Conservation (phyloP, 139 green algal genomes). For the Penium margaritaceum region DNA sequence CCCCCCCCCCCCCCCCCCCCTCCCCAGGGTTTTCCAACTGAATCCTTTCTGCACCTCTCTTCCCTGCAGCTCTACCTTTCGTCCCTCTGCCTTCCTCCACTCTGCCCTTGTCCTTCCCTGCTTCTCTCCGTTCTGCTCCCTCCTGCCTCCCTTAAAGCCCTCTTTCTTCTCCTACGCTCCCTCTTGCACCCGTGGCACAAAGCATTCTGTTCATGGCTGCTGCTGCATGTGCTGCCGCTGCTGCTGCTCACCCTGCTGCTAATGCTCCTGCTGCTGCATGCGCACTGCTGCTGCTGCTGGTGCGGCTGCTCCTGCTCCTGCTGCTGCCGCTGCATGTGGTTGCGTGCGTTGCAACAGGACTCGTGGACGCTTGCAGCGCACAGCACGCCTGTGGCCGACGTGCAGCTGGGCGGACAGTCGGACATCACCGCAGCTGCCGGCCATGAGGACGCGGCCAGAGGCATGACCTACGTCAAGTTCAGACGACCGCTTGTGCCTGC, state of each 20-base stretch:
- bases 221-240: too few relatives aligned
- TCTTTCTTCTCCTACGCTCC: neutral
- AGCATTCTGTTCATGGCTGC: too few relatives aligned
- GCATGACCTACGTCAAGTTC: constrained; percentile 27
- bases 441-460: constrained; percentile 1
- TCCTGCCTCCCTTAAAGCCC: neutral
- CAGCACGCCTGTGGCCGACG: constrained; percentile 14
- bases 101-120: neutral
- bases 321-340: neutral
- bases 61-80: neutral
- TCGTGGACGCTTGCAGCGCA: constrained; percentile 13
- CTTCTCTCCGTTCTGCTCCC: neutral
- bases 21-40: neutral
- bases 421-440: constrained; percentile 15
- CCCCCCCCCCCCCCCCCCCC: neutral
- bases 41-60: neutral
- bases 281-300: neutral
- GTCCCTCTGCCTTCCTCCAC: neutral
- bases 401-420: neutral
- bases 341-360: constrained; percentile 10
- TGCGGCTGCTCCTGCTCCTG: neutral
- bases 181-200: too few relatives aligned
- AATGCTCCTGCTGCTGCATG: neutral
- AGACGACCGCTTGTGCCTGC: neutral
- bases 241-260: neutral